Evolutionary conservation across 1,284 basidiomycete genomes (phyloP).

Genomic region (Sparassis latifolia): DNA sequence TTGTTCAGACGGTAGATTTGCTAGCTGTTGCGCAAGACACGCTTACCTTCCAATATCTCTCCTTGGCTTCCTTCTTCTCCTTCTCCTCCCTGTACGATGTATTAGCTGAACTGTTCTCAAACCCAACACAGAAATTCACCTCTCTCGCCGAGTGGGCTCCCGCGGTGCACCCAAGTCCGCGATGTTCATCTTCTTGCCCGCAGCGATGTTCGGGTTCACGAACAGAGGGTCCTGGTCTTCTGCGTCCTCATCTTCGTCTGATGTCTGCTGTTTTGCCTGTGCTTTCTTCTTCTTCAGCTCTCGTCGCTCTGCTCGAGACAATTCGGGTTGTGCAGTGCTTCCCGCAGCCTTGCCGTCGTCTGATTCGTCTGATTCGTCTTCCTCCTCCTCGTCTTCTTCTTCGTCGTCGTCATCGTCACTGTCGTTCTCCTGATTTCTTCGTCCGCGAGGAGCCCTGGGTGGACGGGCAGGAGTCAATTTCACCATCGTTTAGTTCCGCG

Average conservation of each 20-base stretch:
- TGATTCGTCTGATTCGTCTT: conserved; percentile 23
- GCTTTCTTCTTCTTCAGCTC: conserved; percentile 26
- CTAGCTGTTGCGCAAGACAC: neutral
- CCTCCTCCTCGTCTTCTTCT: conserved; percentile 19
- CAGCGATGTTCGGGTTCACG: conserved; percentile 25
- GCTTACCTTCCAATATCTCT: conserved; percentile 76
- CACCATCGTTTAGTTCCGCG: too few species aligned
- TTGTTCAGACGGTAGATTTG: too few species aligned
- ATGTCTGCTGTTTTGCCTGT: conserved; percentile 15
- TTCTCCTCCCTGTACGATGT: conserved; percentile 64
- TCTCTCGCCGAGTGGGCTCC: conserved; percentile 23
- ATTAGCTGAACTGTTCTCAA: neutral
- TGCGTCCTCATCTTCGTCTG: conserved; percentile 23
- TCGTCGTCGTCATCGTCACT: conserved; percentile 15
- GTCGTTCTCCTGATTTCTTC: neutral
- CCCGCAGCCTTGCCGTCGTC: conserved; percentile 18
- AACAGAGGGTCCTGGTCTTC: conserved; percentile 24
- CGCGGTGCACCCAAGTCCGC: conserved; percentile 21
- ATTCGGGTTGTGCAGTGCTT: conserved; percentile 16
- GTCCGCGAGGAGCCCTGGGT: conserved; percentile 6
- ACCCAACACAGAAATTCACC: conserved; percentile 5
- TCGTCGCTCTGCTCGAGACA: conserved; percentile 22
- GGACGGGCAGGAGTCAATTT: too few species aligned
- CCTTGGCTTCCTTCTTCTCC: conserved; percentile 84
- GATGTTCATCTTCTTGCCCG: conserved; percentile 23